Base-by-base conservation (phyloP, 2,329 filamentous ascomycete genomes). In the Fusarium zealandicum region DNA sequence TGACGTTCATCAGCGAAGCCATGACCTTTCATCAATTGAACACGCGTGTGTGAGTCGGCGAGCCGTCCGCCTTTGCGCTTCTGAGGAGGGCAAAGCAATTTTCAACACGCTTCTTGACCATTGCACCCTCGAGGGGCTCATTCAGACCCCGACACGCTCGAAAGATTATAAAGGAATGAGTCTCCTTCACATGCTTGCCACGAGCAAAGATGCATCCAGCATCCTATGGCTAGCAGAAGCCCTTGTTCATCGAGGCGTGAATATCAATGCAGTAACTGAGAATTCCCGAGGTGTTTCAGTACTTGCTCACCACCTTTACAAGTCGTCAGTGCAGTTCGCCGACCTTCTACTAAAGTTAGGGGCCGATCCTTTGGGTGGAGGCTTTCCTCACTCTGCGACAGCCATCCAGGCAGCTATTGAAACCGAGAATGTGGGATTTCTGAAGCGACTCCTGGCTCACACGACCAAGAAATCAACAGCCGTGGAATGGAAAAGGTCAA, bases 121-220 rank as follows among this genome's bases (percentile, higher is more conserved):
- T 10, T 25, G 33, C 1, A n/a, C 3, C 3, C 3, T 12, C 5
- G 25, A 48, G 0, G 8, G 14, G 10, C 6, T 48, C 18, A 22
- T 27, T n/a, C n/a, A n/a, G n/a, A n/a, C n/a, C n/a, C n/a, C n/a
- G n/a, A n/a, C n/a, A n/a, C n/a, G n/a, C n/a, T n/a, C n/a, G n/a
- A n/a, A n/a, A n/a, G n/a, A 12, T n/a, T 6, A 2, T 0, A 5
- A 10, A 3, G 5, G 25, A 0, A 2, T 1, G 0, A 11, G 39
- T 5, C 46, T 50, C 2, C 18, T 55, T 1, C 51, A 58, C 22
- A 35, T 36, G 0, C 17, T 42, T 12, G 46, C 51, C 0, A 44
- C 41, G 2, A 5, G 7, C 1, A 20, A 25, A 5, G 16, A 35
- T 10, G 18, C 18, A 2, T 11, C 1, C 0, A 3, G 25, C 0